Percentiles rank a stretch among this genome's conserved stretches.
Conservation (phyloP, 371 early-diverging fungal genomes). For the Amoeboaphelidium occidentale region DNA sequence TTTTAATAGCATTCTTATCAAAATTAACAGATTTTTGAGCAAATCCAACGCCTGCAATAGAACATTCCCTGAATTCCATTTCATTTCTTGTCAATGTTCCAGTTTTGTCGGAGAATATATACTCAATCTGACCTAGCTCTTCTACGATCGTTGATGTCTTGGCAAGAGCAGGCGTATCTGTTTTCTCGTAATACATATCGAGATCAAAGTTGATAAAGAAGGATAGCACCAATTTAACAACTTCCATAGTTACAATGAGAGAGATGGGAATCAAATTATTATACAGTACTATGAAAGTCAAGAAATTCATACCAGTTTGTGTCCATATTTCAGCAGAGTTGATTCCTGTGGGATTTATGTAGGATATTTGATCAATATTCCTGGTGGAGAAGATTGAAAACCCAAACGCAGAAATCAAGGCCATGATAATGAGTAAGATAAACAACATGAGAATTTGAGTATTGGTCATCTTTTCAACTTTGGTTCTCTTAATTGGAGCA, state of each 20-base stretch:
- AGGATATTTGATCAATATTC: background rate
- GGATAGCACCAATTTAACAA: slow-evolving; percentile 60
- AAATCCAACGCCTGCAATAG: slow-evolving; percentile 29
- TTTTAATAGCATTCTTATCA: background rate
- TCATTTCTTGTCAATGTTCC: slow-evolving; percentile 87
- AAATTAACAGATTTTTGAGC: slow-evolving; percentile 7
- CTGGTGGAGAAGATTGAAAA: background rate
- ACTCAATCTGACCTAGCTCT: slow-evolving; percentile 79
- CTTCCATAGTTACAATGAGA: slow-evolving; percentile 76
- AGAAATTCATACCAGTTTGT: slow-evolving; percentile 17
- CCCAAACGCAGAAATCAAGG: slow-evolving; percentile 21
- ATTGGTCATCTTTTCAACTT: slow-evolving; percentile 62
- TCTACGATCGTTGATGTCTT: slow-evolving; percentile 63
- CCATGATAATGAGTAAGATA: slow-evolving; percentile 49
- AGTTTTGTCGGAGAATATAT: slow-evolving; percentile 92
- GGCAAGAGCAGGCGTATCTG: slow-evolving; percentile 45
- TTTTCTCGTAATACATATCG: slow-evolving; percentile 39
- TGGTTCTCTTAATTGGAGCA: slow-evolving; percentile 41
- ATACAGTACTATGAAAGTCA: slow-evolving; percentile 44
- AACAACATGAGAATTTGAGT: slow-evolving; percentile 77
- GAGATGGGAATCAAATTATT: slow-evolving; percentile 67
- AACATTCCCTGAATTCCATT: slow-evolving; percentile 46
- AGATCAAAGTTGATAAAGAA: slow-evolving; percentile 47
- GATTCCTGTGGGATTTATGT: background rate
- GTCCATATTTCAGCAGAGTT: background rate